Base-by-base conservation (phyloP, 2,329 filamentous ascomycete genomes). In the Sarocladium strictum region DNA sequence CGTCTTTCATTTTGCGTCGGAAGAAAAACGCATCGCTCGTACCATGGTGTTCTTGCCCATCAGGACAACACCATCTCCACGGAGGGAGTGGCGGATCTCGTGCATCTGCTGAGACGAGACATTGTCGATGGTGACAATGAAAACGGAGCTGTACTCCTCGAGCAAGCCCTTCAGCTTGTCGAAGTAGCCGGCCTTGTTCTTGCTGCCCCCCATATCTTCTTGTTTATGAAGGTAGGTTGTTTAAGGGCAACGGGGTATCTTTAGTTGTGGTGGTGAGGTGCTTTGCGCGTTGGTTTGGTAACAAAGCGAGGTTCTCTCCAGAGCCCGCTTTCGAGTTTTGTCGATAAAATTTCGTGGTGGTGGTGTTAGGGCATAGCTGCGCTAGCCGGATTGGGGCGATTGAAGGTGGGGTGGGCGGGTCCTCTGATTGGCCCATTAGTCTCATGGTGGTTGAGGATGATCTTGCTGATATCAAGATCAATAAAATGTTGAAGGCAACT, bases 31-130 rank as follows among this genome's bases (percentile, higher is more conserved):
- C 17, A 15, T 47, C 23, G 38, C 17, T n/a, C 55, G 21, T 77
- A 94, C 93, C 94, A 99, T 99, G 78, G 94, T 99, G 87, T 99
- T 99, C 88, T 97, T 97, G 75, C 93, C 94, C 94, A 97, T 97
- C 79, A 99, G 83, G 68, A 99, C 92, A 67, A 97, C 89, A 78
- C 85, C 92, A 77, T 96, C 79, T 61, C 87, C 87, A 75, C 94
- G 92, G 75, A 99, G 89, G 69, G 90, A 78, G 70, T 87, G 79
- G 76, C 94, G 89, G 77, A 99, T 97, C 86, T 99, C 94, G 90
- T 99, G 94, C 95, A 99, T 99, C 87, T 99, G 95, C 86, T 99
- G 94, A 67, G 94, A 99, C 77, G 87, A 90, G 86, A 99, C 94
- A 99, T 97, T 99, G 90, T 97, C 90, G 73, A 93, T 87, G 72